A percentile compares a stretch with the other conserved stretches of the same genome.
Conservation (phyloP, 1,284 basidiomycete genomes). For the Cryptococcus amylolentus region DNA sequence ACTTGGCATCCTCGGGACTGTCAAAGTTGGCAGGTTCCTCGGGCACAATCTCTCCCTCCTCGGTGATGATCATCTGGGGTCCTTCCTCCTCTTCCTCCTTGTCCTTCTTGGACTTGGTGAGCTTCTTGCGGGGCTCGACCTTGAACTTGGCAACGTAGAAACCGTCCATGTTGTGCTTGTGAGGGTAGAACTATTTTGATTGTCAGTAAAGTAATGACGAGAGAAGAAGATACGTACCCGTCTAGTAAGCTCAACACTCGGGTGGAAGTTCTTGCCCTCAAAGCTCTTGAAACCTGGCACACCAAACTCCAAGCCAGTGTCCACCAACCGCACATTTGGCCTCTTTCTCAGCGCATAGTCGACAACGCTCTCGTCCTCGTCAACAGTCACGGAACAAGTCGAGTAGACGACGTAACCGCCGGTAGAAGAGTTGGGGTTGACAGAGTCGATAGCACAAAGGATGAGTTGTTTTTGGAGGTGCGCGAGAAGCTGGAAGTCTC, state of each 20-base stretch:
- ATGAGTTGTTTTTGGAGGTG: slow-evolving; percentile 99
- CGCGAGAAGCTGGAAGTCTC: slow-evolving; percentile 89
- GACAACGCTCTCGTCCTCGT: slow-evolving; percentile 97
- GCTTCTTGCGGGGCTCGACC: slow-evolving; percentile 71
- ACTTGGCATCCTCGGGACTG: slow-evolving; percentile 45
- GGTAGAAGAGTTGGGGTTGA: slow-evolving; percentile 80
- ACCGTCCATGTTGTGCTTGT: slow-evolving; percentile 72
- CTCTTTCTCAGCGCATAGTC: slow-evolving; percentile 97
- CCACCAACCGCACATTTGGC: slow-evolving; percentile 90
- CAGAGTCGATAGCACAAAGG: slow-evolving; percentile 95
- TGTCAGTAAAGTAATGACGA: neutral
- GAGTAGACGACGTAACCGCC: slow-evolving; percentile 97
- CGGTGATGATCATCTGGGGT: slow-evolving; percentile 33
- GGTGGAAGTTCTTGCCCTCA: slow-evolving; percentile 82
- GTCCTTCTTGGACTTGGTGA: slow-evolving; percentile 28
- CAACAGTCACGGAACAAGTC: slow-evolving; percentile 96
- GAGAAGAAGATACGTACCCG: slow-evolving; percentile 56
- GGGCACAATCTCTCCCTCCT: slow-evolving; percentile 33
- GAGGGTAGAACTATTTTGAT: slow-evolving; percentile 44
- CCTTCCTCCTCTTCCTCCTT: slow-evolving; percentile 47
- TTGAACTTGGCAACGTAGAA: slow-evolving; percentile 99
- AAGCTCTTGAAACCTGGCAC: slow-evolving; percentile 85
- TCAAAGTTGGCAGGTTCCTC: slow-evolving; percentile 42
- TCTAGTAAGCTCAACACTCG: slow-evolving; percentile 75
- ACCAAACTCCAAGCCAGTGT: slow-evolving; percentile 90